Conservation (phyloP, 2,329 filamentous ascomycete species). For the Ophiostoma sp. region DNA sequence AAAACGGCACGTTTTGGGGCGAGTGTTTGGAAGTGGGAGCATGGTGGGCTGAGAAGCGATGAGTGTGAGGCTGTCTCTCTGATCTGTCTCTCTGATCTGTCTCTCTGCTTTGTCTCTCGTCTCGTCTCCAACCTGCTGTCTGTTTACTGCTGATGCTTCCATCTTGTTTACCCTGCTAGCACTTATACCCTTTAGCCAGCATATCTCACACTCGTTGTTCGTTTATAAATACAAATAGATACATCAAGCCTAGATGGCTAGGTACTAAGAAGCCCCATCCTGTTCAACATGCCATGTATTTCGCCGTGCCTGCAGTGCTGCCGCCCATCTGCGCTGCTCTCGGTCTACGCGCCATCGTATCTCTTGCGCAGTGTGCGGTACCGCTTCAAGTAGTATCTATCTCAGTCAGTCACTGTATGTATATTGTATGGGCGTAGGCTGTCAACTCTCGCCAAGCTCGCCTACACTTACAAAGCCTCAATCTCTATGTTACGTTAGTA, state of each 20-base stretch:
- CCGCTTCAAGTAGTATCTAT: constrained; percentile 83
- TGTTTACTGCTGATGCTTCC: background rate
- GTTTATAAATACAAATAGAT: constrained; percentile 15
- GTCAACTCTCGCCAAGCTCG: background rate
- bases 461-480: constrained; percentile 72
- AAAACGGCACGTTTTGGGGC: constrained; percentile 71
- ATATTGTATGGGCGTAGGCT: background rate
- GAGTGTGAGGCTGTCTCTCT: background rate
- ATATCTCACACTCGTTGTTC: background rate
- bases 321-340: background rate
- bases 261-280: background rate
- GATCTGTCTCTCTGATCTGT: background rate
- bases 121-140: background rate
- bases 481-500: constrained; percentile 56
- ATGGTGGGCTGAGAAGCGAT: constrained; percentile 73
- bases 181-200: constrained; percentile 5
- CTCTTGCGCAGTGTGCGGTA: constrained; percentile 80
- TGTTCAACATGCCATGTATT: background rate
- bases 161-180: background rate
- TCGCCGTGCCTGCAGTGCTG: no score
- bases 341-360: constrained; percentile 52
- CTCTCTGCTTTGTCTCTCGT: background rate
- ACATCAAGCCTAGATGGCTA: background rate
- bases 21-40: constrained; percentile 84
- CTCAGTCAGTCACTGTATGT: background rate